Base-by-base conservation (phyloP, 768 basidiomycete species). In the Daedalea quercina region DNA sequence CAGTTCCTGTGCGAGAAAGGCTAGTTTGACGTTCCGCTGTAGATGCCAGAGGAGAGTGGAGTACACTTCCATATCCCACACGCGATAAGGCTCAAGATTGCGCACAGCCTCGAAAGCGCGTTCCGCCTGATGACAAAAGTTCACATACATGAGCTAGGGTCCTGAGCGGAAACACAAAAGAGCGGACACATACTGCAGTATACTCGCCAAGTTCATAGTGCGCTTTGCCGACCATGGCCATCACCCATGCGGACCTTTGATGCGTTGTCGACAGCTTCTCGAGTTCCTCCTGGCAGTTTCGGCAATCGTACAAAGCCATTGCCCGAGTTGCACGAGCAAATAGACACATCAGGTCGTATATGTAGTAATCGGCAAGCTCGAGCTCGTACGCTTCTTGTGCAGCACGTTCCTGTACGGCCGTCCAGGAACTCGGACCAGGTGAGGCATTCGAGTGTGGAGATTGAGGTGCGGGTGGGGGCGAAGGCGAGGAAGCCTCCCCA, bases 41-140 rank as follows among this genome's bases (percentile, higher is more conserved):
- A 96, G 73, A 69, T 98, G 95, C 95, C 95, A 99, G 43, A 98
- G 74, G 33, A 95, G 78, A 24, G 96, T 96, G 44, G 94, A 96
- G 70, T 92, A 96, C 40, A 94, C 82, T 70, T 98, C 94, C 90
- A 96, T 94, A 67, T 93, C 90, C 75, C 81, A 81, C 53, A 94
- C 67, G 22, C 90, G 82, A 74, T 91, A 88, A n/a, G 94, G 94
- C 57, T 97, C 88, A 55, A 90, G 72, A n/a, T 73, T 73, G 41
- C 94, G 80, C 47, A 91, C 81, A 17, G 83, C 79, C 59, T 81
- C 80, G 75, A 94, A 98, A 20, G 90, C 90, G 62, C 91, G 82
- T 65, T 93, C 89, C 35, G 95, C 90, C 94, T 96, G 35, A 13
- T 34, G 23, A 22, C 50, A 50, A 41, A 45, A 46, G 28, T 45